Evolutionary conservation across 352 stramenopile genomes (phyloP), one percentile per base, ranked within the genome.

Genomic region (Thalassiosira sp.): DNA sequence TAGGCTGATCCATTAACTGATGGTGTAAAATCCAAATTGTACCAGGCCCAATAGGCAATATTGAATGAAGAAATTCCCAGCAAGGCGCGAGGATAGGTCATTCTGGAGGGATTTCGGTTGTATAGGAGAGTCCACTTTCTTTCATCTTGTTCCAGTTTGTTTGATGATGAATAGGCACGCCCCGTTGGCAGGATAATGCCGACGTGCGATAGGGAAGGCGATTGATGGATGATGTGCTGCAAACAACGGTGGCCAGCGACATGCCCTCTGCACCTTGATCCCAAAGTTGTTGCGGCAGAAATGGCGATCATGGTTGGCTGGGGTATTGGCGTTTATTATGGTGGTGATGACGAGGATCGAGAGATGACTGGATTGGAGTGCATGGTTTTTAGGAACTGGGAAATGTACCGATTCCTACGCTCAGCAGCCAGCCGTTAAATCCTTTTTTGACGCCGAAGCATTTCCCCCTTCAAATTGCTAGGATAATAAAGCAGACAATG

Each of bases 21-120:
- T 22, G 84, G 84, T n/a, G 81, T 76, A 42, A 90, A 90, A 52
- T 90, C 84, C 5, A 76, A 16, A 11, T 66, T 54, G 56, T 82
- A 82, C 67, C 67, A 82, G n/a, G 53, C 52, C 74, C 74, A 82
- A 46, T 82, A 82, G 3, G 31, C 6, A 0, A 72, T 7, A 42
- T 82, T 77, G 57, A 79, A 73, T 16, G 66, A 67, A 15, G 74
- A 79, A 42, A 82, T 63, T 46, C 52, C 60, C 18, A 82, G 57
- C 16, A 76, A 62, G 24, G 22, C 22, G 22, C 67, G 61, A 18
- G 67, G 67, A 31, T 24, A 51, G 45, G 46, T 68, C 16, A 45
- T 63, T 62, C 57, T 66, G 0, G 59, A 72, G 5, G 67, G 60
- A 45, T 54, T 56, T 15, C 74, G 56, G 27, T 61, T 46, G 43